These are phyloP conservation scores for Globisporangium abappressorium DNA, from an alignment of 352 stramenopile species.

Conservation along the genomic window DNA sequence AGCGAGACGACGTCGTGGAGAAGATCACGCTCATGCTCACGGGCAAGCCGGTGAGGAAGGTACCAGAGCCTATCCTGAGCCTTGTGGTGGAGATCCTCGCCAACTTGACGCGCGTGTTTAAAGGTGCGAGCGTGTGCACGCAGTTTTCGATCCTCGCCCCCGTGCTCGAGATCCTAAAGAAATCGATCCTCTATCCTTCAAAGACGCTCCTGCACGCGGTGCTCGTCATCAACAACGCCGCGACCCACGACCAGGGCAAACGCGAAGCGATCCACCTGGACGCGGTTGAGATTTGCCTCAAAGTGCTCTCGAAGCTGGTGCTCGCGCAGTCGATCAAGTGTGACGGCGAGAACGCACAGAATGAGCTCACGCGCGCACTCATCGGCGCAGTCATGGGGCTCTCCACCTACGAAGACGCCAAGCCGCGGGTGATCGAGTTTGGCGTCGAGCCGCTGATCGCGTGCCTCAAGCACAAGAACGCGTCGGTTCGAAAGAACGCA, in stretches of 20 bases:
- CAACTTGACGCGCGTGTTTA: slow-evolving; percentile 54
- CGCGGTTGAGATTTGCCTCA: slow-evolving; percentile 56
- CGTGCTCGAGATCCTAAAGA: slow-evolving; percentile 58
- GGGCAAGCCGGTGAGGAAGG: slow-evolving; percentile 33
- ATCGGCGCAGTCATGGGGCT: slow-evolving; percentile 64
- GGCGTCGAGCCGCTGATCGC: slow-evolving; percentile 59
- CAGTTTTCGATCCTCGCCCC: slow-evolving; percentile 43
- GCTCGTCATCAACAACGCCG: slow-evolving; percentile 51
- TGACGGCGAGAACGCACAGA: slow-evolving; percentile 30
- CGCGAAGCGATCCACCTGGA: slow-evolving; percentile 41
- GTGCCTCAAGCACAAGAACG: slow-evolving; percentile 48
- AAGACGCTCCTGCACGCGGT: slow-evolving; percentile 38
- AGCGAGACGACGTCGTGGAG: slow-evolving; percentile 33
- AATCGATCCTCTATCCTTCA: slow-evolving; percentile 38
- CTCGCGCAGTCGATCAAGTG: slow-evolving; percentile 43
- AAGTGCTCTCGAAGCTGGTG: slow-evolving; percentile 46
- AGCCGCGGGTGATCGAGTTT: slow-evolving; percentile 63
- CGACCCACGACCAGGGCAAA: slow-evolving; percentile 54
- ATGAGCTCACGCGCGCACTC: slow-evolving; percentile 53
- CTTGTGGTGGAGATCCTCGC: slow-evolving; percentile 41
- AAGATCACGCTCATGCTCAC: slow-evolving; percentile 50
- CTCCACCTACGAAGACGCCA: slow-evolving; percentile 63
- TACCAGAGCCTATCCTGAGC: slow-evolving; percentile 35
- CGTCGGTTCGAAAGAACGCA: slow-evolving; percentile 45
- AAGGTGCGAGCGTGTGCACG: slow-evolving; percentile 40